These are phyloP conservation scores for Cordia subcordata DNA, from an alignment of 257 asterid species.

Conservation along the genomic window DNA sequence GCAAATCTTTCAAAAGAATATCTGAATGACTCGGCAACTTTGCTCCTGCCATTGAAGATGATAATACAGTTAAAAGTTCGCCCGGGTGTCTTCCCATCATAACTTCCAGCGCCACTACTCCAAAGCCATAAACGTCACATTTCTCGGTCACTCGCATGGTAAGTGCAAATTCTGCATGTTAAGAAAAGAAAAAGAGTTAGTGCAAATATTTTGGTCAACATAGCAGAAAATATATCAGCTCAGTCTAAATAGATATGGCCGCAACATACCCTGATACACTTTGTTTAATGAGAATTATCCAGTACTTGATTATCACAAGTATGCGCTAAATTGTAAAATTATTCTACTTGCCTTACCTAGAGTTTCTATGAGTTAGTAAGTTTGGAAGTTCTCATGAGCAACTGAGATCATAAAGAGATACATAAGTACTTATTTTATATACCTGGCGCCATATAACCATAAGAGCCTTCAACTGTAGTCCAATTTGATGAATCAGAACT, in stretches of 20 bases:
- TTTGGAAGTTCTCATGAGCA: neutral
- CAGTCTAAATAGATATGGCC: no score
- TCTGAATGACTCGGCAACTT: neutral
- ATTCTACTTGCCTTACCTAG: no score
- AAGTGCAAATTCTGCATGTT: slow-evolving; percentile 6
- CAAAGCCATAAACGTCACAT: slow-evolving; percentile 13
- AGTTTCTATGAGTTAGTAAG: no score
- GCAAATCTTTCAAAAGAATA: slow-evolving; percentile 4
- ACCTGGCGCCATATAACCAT: slow-evolving; percentile 99
- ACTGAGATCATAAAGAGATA: neutral
- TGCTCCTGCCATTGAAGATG: neutral
- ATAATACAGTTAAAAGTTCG: neutral
- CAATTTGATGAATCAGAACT: slow-evolving; percentile 57
- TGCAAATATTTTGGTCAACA: neutral
- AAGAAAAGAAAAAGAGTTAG: neutral
- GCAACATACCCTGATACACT: no score
- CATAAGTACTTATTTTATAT: neutral
- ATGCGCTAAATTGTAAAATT: no score
- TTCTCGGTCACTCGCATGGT: slow-evolving; percentile 12
- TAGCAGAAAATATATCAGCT: no score
- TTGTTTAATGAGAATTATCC: no score
- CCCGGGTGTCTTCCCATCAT: slow-evolving; percentile 17
- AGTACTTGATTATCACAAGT: no score
- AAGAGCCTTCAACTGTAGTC: slow-evolving; percentile 86
- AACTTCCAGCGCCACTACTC: slow-evolving; percentile 12